Percentiles rank a stretch among this genome's conserved stretches.
Evolutionary conservation across 2,329 filamentous ascomycete genomes (phyloP).

Genomic region (Exserohilum turcica): DNA sequence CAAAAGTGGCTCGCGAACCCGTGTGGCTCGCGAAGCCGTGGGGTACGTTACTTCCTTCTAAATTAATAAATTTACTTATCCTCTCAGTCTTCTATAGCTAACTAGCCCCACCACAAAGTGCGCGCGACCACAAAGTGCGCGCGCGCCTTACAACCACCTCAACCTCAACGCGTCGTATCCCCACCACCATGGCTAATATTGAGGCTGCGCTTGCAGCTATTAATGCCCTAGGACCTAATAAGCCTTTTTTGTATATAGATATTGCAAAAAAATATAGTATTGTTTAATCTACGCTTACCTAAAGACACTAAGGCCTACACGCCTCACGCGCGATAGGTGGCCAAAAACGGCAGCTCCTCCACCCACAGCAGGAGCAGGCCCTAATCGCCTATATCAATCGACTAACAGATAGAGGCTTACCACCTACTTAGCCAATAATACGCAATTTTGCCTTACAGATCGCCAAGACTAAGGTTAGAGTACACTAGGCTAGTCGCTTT

Average conservation of each 20-base stretch:
- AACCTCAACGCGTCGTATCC: conserved; percentile 9
- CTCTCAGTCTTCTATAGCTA: too few species aligned
- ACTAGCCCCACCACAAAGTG: too few species aligned
- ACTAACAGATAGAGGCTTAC: neutral
- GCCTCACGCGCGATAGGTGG: neutral
- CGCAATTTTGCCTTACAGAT: neutral
- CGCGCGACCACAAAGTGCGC: conserved; percentile 12
- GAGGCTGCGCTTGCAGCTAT: neutral
- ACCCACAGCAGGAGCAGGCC: conserved; percentile 5
- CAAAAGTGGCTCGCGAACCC: too few species aligned
- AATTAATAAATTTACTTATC: too few species aligned
- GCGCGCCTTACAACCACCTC: conserved; percentile 4
- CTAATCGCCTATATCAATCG: conserved; percentile 9
- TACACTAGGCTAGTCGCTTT: too few species aligned
- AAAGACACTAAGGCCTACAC: neutral
- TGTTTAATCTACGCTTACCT: neutral
- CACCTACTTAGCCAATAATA: neutral
- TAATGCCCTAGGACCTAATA: neutral
- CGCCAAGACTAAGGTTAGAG: neutral
- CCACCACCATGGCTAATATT: neutral
- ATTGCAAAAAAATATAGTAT: neutral
- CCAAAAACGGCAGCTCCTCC: neutral
- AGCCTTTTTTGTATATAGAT: neutral
- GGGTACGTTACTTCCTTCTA: too few species aligned
- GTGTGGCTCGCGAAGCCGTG: too few species aligned